A percentile compares a stretch with the other conserved stretches of the same genome.
phyloP scores from a whole-genome alignment of 2,329 filamentous ascomycete species.

The Diaporthe vaccinii region DNA sequence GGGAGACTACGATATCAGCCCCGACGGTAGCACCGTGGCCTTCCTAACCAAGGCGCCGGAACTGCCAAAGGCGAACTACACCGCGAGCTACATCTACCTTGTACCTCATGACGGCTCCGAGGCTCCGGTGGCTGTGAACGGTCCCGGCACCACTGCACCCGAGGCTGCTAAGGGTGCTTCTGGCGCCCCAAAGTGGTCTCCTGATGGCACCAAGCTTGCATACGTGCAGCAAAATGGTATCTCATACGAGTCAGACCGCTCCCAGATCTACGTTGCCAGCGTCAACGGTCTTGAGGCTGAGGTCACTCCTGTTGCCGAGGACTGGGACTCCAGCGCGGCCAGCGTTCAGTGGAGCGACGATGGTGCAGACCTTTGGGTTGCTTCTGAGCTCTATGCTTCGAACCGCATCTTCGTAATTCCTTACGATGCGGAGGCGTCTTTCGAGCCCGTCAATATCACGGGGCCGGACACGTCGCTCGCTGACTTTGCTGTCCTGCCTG shows the following conservation, averaged over 20 bases:
- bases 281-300: slow-evolving; percentile 65
- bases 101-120: slow-evolving; percentile 50
- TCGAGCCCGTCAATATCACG: slow-evolving; percentile 51
- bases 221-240: slow-evolving; percentile 73
- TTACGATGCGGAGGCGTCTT: slow-evolving; percentile 38
- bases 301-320: slow-evolving; percentile 48
- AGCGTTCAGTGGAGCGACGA: slow-evolving; percentile 46
- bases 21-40: slow-evolving; percentile 59
- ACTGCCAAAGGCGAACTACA: slow-evolving; percentile 69
- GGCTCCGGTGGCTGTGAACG: slow-evolving; percentile 52
- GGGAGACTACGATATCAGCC: slow-evolving; percentile 71
- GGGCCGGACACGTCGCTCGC: slow-evolving; percentile 48
- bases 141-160: slow-evolving; percentile 49
- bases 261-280: slow-evolving; percentile 51
- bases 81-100: slow-evolving; percentile 52
- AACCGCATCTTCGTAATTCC: neutral
- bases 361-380: slow-evolving; percentile 8
- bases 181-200: slow-evolving; percentile 63
- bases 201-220: slow-evolving; percentile 67
- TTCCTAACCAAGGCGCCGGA: slow-evolving; percentile 69
- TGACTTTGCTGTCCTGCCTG: slow-evolving; percentile 48
- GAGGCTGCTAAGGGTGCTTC: slow-evolving; percentile 52
- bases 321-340: slow-evolving; percentile 51
- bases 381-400: slow-evolving; percentile 14
- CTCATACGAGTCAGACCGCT: slow-evolving; percentile 66